phyloP scores from a whole-genome alignment of 139 green algal genomes.

The Closterium sp. region DNA sequence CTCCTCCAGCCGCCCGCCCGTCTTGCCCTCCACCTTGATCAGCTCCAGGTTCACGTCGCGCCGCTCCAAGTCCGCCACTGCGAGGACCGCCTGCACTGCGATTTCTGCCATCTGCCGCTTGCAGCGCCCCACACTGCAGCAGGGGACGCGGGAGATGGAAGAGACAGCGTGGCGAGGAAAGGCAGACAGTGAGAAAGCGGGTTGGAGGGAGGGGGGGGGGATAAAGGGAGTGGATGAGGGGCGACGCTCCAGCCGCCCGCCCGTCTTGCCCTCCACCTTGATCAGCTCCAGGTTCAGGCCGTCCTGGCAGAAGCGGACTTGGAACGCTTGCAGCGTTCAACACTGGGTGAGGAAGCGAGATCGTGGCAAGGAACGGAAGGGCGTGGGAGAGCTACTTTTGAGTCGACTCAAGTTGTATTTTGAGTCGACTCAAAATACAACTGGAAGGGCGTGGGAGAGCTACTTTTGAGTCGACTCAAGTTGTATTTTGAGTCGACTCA shows the following conservation, averaged over 20 bases:
- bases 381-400: too few species aligned
- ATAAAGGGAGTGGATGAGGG: not conserved
- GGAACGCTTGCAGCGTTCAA: conserved; percentile 93
- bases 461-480: too few species aligned
- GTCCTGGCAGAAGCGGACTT: too few species aligned
- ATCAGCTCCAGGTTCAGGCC: conserved; percentile 99
- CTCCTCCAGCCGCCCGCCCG: conserved; percentile 94
- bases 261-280: conserved; percentile 97
- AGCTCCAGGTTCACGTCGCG: conserved; percentile 98
- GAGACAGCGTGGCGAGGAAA: not conserved
- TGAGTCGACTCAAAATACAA: too few species aligned
- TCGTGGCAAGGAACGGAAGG: not conserved
- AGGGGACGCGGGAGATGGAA: not conserved
- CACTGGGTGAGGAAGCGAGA: conserved; percentile 59
- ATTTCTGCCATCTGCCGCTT: conserved; percentile 97
- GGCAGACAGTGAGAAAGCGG: not conserved
- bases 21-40: conserved; percentile 98
- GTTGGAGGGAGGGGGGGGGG: not conserved
- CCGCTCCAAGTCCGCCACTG: conserved; percentile 91
- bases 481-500: too few species aligned
- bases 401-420: too few species aligned
- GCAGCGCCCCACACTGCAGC: conserved; percentile 81
- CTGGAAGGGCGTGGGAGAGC: too few species aligned
- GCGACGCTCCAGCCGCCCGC: conserved; percentile 91
- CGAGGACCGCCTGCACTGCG: conserved; percentile 94